These are phyloP conservation scores for Ceratobasidium sp. DNA, from an alignment of 1,284 basidiomycete species.

Conservation along the genomic window DNA sequence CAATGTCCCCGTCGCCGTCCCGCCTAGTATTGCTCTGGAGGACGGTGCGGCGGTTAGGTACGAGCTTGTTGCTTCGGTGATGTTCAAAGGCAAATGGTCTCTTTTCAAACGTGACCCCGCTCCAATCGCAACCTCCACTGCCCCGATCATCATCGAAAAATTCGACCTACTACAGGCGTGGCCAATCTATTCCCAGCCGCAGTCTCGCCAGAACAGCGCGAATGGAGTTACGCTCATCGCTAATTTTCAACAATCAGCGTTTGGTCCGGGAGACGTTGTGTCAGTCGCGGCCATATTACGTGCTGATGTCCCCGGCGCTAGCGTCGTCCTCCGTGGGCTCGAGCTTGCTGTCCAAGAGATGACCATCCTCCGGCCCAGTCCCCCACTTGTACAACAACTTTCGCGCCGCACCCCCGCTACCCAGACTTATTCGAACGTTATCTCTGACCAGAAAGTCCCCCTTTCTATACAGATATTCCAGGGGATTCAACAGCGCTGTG, in stretches of 20 bases:
- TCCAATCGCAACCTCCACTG: slow-evolving; percentile 54
- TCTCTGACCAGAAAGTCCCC: slow-evolving; percentile 76
- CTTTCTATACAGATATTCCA: slow-evolving; percentile 78
- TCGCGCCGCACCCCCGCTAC: slow-evolving; percentile 58
- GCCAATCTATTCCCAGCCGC: slow-evolving; percentile 86
- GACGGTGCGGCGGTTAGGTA: slow-evolving; percentile 83
- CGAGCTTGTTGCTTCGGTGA: slow-evolving; percentile 86
- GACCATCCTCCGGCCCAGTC: slow-evolving; percentile 59
- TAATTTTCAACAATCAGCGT: slow-evolving; percentile 77
- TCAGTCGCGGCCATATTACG: slow-evolving; percentile 73
- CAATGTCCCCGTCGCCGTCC: slow-evolving; percentile 86
- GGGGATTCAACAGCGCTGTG: slow-evolving; percentile 76
- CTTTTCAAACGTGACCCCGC: slow-evolving; percentile 48
- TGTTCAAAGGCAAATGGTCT: slow-evolving; percentile 84
- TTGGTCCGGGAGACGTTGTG: slow-evolving; percentile 86
- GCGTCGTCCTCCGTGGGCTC: slow-evolving; percentile 79
- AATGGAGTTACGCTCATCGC: slow-evolving; percentile 80
- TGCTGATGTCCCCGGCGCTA: slow-evolving; percentile 64
- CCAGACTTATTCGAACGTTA: slow-evolving; percentile 65
- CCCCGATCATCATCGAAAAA: slow-evolving; percentile 85
- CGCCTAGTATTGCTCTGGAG: slow-evolving; percentile 82
- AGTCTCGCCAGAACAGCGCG: slow-evolving; percentile 73
- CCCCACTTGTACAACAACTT: slow-evolving; percentile 28
- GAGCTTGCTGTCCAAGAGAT: slow-evolving; percentile 83
- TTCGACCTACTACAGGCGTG: slow-evolving; percentile 91